Base-by-base conservation (phyloP, 129 eudicot genomes). In the Helichrysum umbraculigerum region DNA sequence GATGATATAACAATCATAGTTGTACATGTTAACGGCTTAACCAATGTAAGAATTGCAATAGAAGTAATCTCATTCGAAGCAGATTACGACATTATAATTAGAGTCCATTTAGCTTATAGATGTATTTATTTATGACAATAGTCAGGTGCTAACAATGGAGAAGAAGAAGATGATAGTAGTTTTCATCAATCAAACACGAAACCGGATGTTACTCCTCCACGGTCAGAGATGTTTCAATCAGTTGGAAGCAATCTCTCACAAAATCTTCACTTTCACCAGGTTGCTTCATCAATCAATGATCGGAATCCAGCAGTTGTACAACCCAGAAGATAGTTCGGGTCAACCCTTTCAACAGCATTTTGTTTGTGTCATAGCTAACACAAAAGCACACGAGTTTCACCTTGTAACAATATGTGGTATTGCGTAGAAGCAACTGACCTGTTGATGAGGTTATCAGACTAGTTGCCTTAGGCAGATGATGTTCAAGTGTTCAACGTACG, bases 1-100 rank as follows among this genome's bases (percentile, higher is more conserved):
- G 98, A 94, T 79, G 98, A 94, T 81, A 91, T 94, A 62, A 91
- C 97, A 47, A 83, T 94, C 82, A 89, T 94, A 79, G 75, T 91
- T 79, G 96, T 94, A 79, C 98, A 89, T 60, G 73, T 91, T 72
- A 89, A 89, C 69, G 96, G 87, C 79, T 85, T 94, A 77, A 63
- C 83, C 44, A 78, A 81, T 81, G 97, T 85, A 81, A 78, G 93
- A 78, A 61, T 64, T 47, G 33, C 51, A 72, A 22, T 51, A 59
- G 63, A 35, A 17, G 3, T 22, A 35, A 52, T 68, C 15, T 6
- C 17, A 10, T 67, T 73, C 32, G 17, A 16, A 56, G 51, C 20
- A 59, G 19, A 22, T 72, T 21, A 64, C 56, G 19, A 19, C 16
- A 28, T 21, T 25, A 69, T 68, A 29, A 25, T 32, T 29, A 35